Conservation (phyloP, 225 moss, liverwort and hornwort genomes). For the Physcomitrium patens region DNA sequence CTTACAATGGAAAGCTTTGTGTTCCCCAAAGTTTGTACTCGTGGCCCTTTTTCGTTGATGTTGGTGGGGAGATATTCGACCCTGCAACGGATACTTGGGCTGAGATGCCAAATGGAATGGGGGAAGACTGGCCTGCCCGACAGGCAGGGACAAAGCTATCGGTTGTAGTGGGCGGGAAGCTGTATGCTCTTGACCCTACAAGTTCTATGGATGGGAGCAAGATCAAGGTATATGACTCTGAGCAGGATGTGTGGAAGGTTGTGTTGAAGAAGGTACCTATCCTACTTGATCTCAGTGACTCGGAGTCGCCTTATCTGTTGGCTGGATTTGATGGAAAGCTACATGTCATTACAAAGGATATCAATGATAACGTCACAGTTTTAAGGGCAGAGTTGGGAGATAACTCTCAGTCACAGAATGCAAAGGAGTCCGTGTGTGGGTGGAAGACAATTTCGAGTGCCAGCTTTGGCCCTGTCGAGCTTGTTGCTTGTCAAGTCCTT, state of each 20-base stretch:
- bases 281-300: slow-evolving; percentile 84
- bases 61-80: slow-evolving; percentile 94
- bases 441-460: slow-evolving; percentile 90
- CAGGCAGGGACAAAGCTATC: slow-evolving; percentile 98
- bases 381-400: slow-evolving; percentile 84
- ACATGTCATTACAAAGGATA: slow-evolving; percentile 93
- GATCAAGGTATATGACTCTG: slow-evolving; percentile 95
- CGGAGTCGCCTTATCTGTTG: slow-evolving; percentile 90
- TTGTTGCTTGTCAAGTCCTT: slow-evolving; percentile 96
- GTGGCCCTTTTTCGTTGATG: slow-evolving; percentile 98
- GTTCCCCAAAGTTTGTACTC: slow-evolving; percentile 96
- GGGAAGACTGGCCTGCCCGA: slow-evolving; percentile 96
- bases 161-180: slow-evolving; percentile 87
- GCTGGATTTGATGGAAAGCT: slow-evolving; percentile 92
- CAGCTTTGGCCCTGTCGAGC: slow-evolving; percentile 87
- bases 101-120: slow-evolving; percentile 97
- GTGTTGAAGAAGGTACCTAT: slow-evolving; percentile 94
- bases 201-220: slow-evolving; percentile 97
- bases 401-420: slow-evolving; percentile 30
- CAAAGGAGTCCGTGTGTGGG: slow-evolving; percentile 56
- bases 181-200: slow-evolving; percentile 93
- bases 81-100: slow-evolving; percentile 75
- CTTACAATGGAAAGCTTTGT: slow-evolving; percentile 82
- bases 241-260: slow-evolving; percentile 92
- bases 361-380: slow-evolving; percentile 78